Evolutionary conservation across 371 early-diverging fungal genomes (phyloP).

Genomic region (Smittium culicis): DNA sequence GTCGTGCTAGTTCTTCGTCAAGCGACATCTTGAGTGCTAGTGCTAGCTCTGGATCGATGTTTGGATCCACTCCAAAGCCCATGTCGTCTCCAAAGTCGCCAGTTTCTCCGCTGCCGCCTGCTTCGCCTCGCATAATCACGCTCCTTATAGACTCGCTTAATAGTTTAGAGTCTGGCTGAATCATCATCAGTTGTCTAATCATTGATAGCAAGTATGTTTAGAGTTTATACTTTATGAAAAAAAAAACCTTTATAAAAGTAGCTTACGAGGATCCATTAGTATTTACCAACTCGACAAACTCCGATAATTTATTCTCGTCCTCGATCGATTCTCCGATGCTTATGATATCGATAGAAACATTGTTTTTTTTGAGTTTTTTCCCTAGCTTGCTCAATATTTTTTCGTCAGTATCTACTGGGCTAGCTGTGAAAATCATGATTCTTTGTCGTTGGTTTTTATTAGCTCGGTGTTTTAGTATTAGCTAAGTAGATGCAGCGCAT

Average conservation of each 20-base stretch:
- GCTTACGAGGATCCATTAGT: constrained; percentile 76
- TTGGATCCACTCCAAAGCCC: constrained; percentile 93
- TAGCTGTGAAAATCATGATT: constrained; percentile 88
- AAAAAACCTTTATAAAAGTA: constrained; percentile 3
- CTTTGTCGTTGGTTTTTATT: constrained; percentile 91
- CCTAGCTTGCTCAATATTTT: constrained; percentile 75
- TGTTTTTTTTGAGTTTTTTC: constrained; percentile 95
- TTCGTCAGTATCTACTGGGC: constrained; percentile 70
- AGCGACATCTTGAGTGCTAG: constrained; percentile 89
- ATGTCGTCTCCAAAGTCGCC: constrained; percentile 39
- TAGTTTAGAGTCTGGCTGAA: constrained; percentile 90
- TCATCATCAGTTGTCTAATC: constrained; percentile 46
- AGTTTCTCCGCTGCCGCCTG: constrained; percentile 53
- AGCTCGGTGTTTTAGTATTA: constrained; percentile 90
- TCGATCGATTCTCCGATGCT: constrained; percentile 91
- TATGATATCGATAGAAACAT: constrained; percentile 86
- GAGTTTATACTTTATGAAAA: no score
- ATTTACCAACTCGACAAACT: constrained; percentile 80
- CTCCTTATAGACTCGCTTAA: constrained; percentile 76
- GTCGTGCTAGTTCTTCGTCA: constrained; percentile 92
- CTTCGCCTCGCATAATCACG: constrained; percentile 73
- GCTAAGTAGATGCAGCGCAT: constrained; percentile 31
- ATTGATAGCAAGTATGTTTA: background rate
- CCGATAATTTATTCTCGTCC: constrained; percentile 80
- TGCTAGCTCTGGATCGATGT: constrained; percentile 89